Conservation (phyloP, 495 filamentous ascomycete species). For the Aspergillus ellipticus region DNA sequence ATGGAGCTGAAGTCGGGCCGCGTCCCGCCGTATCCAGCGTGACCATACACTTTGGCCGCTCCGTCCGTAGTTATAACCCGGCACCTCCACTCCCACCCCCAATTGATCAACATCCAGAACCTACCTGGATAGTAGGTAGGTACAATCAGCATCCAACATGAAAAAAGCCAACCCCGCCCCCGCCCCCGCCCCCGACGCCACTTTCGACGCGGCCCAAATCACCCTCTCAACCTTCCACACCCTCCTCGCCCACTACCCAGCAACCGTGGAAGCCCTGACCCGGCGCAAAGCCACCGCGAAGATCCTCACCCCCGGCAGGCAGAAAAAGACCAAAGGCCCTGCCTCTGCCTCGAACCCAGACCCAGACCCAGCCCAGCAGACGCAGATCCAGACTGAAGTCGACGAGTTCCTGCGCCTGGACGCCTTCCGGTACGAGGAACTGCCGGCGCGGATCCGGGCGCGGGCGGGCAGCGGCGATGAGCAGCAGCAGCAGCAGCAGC, state of each 20-base stretch:
- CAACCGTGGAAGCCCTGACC: constrained; percentile 26
- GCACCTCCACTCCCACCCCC: too few species aligned
- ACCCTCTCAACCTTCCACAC: constrained; percentile 27
- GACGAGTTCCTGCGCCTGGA: constrained; percentile 26
- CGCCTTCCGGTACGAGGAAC: constrained; percentile 31
- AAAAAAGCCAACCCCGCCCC: background rate
- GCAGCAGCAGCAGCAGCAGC: constrained; percentile 2
- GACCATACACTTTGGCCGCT: too few species aligned
- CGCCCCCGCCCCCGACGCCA: background rate
- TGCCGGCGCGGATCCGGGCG: constrained; percentile 19
- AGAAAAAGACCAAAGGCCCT: constrained; percentile 3
- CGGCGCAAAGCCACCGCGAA: constrained; percentile 20
- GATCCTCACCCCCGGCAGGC: constrained; percentile 11
- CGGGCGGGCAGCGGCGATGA: constrained; percentile 2
- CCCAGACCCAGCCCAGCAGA: constrained; percentile 8
- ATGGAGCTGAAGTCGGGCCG: too few species aligned
- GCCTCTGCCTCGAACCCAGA: constrained; percentile 9
- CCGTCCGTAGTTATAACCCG: too few species aligned
- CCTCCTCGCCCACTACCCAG: constrained; percentile 30
- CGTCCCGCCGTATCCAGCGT: too few species aligned
- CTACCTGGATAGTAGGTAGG: too few species aligned
- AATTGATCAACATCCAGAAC: too few species aligned
- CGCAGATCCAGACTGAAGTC: constrained; percentile 9
- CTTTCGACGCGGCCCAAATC: constrained; percentile 29
- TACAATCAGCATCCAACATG: too few species aligned